phyloP scores from a whole-genome alignment of 257 asterid genomes.

The Sherardia arvensis region DNA sequence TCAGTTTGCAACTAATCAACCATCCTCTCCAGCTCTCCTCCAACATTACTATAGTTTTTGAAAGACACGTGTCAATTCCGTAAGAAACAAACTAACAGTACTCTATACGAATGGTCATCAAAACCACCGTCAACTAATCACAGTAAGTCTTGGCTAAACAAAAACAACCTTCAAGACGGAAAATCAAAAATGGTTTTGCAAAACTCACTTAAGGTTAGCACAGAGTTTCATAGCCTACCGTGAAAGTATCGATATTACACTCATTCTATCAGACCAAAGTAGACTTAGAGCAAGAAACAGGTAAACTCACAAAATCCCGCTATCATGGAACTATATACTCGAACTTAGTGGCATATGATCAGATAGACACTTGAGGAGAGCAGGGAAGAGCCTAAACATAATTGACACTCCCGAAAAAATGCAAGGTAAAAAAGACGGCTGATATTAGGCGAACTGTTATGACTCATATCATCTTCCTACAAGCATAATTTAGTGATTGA shows the following conservation, averaged over 20 bases:
- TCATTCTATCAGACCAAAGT: not conserved
- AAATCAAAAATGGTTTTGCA: not conserved
- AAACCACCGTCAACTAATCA: not conserved
- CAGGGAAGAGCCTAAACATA: not conserved
- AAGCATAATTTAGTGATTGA: too few relatives aligned
- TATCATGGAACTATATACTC: not conserved
- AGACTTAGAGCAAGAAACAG: not conserved
- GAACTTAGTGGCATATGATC: not conserved
- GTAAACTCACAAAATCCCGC: not conserved
- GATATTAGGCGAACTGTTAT: not conserved
- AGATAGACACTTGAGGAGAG: not conserved
- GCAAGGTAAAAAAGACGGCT: not conserved
- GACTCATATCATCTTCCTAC: not conserved
- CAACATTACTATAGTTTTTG: too few relatives aligned
- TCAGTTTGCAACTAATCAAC: too few relatives aligned
- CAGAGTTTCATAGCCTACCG: too few relatives aligned
- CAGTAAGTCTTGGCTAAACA: not conserved
- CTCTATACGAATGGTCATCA: not conserved
- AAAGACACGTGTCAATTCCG: too few relatives aligned
- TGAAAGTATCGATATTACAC: too few relatives aligned
- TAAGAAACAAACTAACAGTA: too few relatives aligned
- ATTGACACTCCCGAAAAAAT: not conserved
- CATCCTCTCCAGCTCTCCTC: too few relatives aligned
- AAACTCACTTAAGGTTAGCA: not conserved
- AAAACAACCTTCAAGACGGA: not conserved